These are phyloP conservation scores for Fragaria ananassa DNA, from an alignment of 306 rosid species.

Conservation along the genomic window DNA sequence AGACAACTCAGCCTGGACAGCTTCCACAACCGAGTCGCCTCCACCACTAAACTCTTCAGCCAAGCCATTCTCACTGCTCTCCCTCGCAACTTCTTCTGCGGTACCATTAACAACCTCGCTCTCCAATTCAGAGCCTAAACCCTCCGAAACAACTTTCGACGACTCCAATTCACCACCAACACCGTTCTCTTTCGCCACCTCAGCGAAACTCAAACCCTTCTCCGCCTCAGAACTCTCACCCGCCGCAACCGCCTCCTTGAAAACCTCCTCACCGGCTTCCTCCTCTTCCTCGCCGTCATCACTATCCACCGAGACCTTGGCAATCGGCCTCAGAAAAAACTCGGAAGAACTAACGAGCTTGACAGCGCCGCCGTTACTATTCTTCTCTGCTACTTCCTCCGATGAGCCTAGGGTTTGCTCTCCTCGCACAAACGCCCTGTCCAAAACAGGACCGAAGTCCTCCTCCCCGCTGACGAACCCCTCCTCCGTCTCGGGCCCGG, in stretches of 20 bases:
- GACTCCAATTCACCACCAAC: constrained; percentile 20
- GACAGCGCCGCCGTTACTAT: neutral
- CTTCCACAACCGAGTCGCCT: constrained; percentile 41
- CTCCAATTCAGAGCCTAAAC: constrained; percentile 14
- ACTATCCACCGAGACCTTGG: constrained; percentile 51
- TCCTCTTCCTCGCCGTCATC: constrained; percentile 30
- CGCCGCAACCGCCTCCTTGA: constrained; percentile 14
- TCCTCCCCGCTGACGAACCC: constrained; percentile 66
- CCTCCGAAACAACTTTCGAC: neutral
- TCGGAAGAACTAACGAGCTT: constrained; percentile 23
- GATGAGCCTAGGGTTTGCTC: constrained; percentile 2
- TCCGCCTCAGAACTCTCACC: constrained; percentile 27
- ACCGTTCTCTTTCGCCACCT: constrained; percentile 33
- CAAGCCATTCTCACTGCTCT: constrained; percentile 24
- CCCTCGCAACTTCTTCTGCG: constrained; percentile 2
- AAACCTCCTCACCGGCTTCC: neutral
- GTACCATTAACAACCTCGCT: constrained; percentile 14
- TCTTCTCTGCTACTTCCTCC: neutral
- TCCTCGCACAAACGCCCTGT: constrained; percentile 40
- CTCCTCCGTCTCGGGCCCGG: constrained; percentile 33
- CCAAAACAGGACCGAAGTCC: constrained; percentile 39
- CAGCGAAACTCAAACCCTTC: constrained; percentile 16
- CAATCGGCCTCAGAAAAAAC: constrained; percentile 47
- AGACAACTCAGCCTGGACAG: constrained; percentile 25
- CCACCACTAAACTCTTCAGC: constrained; percentile 12